Evolutionary conservation across 2,329 filamentous ascomycete species (phyloP).

Genomic region (Aspergillus luchuensis): DNA sequence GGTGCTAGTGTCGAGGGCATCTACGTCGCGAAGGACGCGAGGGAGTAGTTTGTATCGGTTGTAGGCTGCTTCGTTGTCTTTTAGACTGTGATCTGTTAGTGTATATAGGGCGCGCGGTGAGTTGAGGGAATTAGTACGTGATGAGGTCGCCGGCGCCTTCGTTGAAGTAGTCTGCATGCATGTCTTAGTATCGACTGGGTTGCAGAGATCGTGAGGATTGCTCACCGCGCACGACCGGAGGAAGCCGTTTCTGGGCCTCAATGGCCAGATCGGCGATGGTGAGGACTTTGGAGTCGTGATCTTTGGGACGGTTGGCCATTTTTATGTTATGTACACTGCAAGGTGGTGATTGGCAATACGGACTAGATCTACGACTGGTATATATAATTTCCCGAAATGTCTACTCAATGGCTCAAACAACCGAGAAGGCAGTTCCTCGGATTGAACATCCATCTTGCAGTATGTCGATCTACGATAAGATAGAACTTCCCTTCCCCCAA

Average conservation of each 20-base stretch:
- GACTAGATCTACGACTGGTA: background rate
- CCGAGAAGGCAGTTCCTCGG: background rate
- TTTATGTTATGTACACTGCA: background rate
- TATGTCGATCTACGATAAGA: background rate
- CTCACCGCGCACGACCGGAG: conserved; percentile 1
- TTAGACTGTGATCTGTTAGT: background rate
- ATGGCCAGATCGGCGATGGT: conserved; percentile 7
- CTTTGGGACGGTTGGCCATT: conserved; percentile 3
- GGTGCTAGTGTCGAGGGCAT: conserved; percentile 3
- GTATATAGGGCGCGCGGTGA: background rate
- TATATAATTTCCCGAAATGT: background rate
- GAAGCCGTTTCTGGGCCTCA: conserved; percentile 5
- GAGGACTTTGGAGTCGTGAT: conserved; percentile 4
- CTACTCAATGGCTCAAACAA: background rate
- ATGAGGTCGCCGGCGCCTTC: conserved; percentile 10
- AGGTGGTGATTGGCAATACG: background rate
- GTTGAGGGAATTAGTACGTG: background rate
- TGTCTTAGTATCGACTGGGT: background rate
- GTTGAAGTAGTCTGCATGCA: conserved; percentile 12
- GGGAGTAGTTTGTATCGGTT: conserved; percentile 11
- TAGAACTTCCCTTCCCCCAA: background rate
- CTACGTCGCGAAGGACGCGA: conserved; percentile 12
- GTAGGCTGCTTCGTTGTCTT: conserved; percentile 13
- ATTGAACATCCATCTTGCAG: background rate
- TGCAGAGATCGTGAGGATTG: background rate